Evolutionary conservation across 2,329 filamentous ascomycete genomes (phyloP).

Genomic region (Ilyonectria sp.): DNA sequence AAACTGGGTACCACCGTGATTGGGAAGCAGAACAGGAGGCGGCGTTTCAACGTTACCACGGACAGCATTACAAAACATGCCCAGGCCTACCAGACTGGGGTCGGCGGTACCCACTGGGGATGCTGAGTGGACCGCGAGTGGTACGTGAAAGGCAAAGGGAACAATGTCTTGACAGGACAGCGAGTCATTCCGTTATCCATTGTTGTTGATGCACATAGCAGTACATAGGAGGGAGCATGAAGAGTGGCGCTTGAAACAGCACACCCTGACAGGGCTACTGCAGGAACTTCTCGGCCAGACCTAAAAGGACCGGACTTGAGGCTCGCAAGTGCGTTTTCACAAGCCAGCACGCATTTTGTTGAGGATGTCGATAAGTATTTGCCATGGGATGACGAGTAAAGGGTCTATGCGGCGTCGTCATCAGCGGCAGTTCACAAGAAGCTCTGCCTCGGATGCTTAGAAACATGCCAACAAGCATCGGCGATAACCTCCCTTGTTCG

Average conservation of each 20-base stretch:
- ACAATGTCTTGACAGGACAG: conserved; percentile 6
- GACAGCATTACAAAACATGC: conserved; percentile 23
- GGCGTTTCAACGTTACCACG: conserved; percentile 29
- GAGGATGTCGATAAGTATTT: background rate
- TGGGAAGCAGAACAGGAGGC: conserved; percentile 24
- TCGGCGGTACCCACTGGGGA: conserved; percentile 18
- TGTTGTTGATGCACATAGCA: background rate
- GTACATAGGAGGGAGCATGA: background rate
- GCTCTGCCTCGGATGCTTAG: background rate
- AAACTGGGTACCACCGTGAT: conserved; percentile 14
- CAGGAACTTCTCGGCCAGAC: conserved; percentile 38
- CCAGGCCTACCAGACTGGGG: conserved; percentile 13
- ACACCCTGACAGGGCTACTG: conserved; percentile 36
- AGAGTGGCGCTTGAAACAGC: conserved; percentile 16
- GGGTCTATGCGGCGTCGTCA: background rate
- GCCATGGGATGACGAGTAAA: background rate
- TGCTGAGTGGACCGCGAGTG: background rate
- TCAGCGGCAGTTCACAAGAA: background rate
- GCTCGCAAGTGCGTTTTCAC: conserved; percentile 11
- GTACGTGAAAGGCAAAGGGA: conserved; percentile 6
- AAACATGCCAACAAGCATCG: conserved; percentile 1
- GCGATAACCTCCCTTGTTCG: background rate
- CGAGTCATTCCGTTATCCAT: conserved; percentile 24
- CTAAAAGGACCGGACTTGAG: conserved; percentile 8
- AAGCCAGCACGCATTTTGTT: background rate